Base-by-base conservation (phyloP, 2,329 filamentous ascomycete species). In the Aspergillus ochraceus region DNA sequence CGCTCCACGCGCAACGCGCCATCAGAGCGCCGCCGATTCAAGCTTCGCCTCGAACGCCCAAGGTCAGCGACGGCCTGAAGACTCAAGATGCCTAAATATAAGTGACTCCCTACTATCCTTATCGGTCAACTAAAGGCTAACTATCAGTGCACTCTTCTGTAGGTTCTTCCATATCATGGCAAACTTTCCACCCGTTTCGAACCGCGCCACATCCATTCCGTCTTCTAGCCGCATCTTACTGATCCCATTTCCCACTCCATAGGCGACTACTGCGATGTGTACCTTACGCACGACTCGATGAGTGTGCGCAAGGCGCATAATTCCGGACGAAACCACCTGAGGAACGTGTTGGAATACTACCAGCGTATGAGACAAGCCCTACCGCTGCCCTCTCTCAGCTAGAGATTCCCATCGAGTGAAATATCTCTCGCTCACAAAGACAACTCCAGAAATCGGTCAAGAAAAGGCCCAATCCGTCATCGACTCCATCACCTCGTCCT, bases 241-340 rank as follows among this genome's bases (percentile, higher is more conserved):
- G 46, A 61, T 19, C 32, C 45, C 29, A 57, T 55, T 10, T 57
- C 61, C 50, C 55, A 42, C 51, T 49, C 1, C 14, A 52, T 45
- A 84, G 79, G 93, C 84, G 95, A 99, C 79, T 99, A 99, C 80
- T 99, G 95, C 86, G 95, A 99, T 90, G 95, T 99, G 78, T 99
- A 99, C 85, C 90, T 99, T 70, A 99, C 95, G 68, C 95, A 99
- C 85, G 95, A 99, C 84, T 97, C 92, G 50, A 98, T 98, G 94
- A 97, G 92, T 80, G 95, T 99, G 79, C 93, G 95, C 71, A 98
- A 98, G 82, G 95, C 95, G 53, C 95, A 99, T 80, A 99, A 99
- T 83, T 90, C 88, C 75, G 95, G 95, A 64, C 88, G 94, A 71
- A 99, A 99, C 81, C 95, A 99, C 75, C 81, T 99, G 64, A 91